phyloP scores from a whole-genome alignment of 2,329 filamentous ascomycete genomes.

The Fusarium sp. region DNA sequence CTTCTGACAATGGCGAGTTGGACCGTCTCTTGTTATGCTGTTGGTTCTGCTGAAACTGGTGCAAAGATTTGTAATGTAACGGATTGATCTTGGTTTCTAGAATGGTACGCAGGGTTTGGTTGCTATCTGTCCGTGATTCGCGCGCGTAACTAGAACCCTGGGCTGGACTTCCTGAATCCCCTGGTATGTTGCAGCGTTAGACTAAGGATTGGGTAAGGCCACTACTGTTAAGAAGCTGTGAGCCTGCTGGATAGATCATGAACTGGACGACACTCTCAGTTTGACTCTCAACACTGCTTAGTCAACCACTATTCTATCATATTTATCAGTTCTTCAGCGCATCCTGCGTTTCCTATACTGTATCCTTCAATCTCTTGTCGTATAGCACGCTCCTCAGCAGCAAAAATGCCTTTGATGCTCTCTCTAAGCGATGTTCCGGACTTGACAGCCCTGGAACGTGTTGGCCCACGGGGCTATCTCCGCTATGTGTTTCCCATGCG shows the following conservation, averaged over 20 bases:
- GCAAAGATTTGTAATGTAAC: neutral
- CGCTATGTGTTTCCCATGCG: constrained; percentile 27
- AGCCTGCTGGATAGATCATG: neutral
- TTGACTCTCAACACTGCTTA: too few species aligned
- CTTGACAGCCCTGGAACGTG: constrained; percentile 17
- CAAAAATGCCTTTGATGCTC: neutral
- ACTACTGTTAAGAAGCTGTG: neutral
- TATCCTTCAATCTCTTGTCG: too few species aligned
- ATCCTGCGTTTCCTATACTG: neutral
- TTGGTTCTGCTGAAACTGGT: neutral
- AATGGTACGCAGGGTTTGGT: too few species aligned
- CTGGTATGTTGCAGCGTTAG: neutral
- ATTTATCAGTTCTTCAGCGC: too few species aligned
- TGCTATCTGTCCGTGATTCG: neutral
- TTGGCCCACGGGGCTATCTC: constrained; percentile 23
- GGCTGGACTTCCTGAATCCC: neutral
- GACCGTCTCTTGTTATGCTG: neutral
- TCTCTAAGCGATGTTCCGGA: neutral
- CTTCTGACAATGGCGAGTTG: neutral
- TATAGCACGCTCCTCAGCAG: too few species aligned
- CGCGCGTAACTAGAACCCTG: neutral
- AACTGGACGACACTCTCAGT: neutral
- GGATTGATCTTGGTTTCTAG: too few species aligned
- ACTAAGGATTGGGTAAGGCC: neutral
- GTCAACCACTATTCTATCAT: neutral